Evolutionary conservation across 2,329 filamentous ascomycete species (phyloP), one percentile per base, ranked within the genome.

Genomic region (Beauveria australis): DNA sequence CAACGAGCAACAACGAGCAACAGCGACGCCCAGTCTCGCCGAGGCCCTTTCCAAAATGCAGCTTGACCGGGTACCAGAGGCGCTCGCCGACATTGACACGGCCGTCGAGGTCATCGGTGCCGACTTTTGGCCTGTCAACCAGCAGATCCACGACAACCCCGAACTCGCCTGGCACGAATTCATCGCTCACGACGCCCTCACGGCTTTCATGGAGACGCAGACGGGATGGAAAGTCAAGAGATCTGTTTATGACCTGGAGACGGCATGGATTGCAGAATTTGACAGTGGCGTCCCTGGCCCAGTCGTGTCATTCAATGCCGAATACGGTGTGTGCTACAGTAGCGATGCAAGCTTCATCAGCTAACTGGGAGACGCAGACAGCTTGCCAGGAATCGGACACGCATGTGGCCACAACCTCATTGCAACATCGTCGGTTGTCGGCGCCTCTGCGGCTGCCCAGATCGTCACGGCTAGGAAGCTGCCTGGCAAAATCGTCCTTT

Each of bases 351-450:
- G n/a, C 0, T 81, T 75, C 63, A 65, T 79, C 43, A 79, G 82
- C 62, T 72, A 33, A 51, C 18, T 28, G 1, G 1, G 16, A 47
- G 12, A 26, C 64, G 1, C 26, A 77, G 78, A 82, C 65, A 78
- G 79, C 3, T 72, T 82, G 3, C 77, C 79, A 1, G 75, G 73
- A 1, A 73, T 82, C 8, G 79, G 79, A 41, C 80, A 82, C 64
- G 79, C 79, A 8, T 83, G 81, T 60, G 81, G 81, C 4, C 81
- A 83, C 69, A 83, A 83, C 63, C 73, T 82, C 43, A 82, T 82
- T 59, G 79, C 79, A 5, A 78, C 73, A 0, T 74, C 78, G 3
- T 80, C 79, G 0, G 68, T 81, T 10, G 74, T 78, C 1, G 78
- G 71, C 3, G 78, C 74, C 26, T 64, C 83, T 2, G 80, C 78